Conservation (phyloP, 768 basidiomycete species). For the Macrolepiota fuliginosa region DNA sequence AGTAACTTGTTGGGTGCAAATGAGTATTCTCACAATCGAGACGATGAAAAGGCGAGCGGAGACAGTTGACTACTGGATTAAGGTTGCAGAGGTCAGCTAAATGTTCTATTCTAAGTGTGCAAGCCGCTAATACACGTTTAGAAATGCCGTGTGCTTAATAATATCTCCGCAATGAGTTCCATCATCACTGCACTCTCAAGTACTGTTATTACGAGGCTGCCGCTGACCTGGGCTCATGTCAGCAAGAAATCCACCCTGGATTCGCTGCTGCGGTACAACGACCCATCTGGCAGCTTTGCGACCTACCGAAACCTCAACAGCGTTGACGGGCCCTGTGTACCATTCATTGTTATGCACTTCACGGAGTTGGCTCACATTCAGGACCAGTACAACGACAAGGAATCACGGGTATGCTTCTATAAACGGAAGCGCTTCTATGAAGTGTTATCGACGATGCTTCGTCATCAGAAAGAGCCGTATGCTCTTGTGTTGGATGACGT, state of each 20-base stretch:
- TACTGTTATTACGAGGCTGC: conserved; percentile 52
- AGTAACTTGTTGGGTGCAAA: conserved; percentile 65
- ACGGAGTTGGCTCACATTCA: conserved; percentile 56
- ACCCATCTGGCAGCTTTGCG: conserved; percentile 56
- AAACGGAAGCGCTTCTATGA: conserved; percentile 59
- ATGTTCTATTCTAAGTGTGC: background rate
- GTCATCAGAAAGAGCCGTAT: conserved; percentile 54
- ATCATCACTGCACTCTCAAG: conserved; percentile 63
- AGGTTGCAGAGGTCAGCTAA: conserved; percentile 66
- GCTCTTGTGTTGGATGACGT: conserved; percentile 44
- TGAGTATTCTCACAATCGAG: conserved; percentile 53
- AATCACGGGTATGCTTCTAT: conserved; percentile 44
- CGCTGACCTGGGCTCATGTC: conserved; percentile 67
- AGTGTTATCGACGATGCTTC: conserved; percentile 51
- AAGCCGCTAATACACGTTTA: conserved; percentile 22
- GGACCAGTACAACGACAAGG: conserved; percentile 46
- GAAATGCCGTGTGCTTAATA: conserved; percentile 65
- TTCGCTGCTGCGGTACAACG: conserved; percentile 50
- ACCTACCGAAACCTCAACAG: conserved; percentile 49
- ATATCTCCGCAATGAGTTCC: conserved; percentile 67
- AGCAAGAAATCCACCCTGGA: conserved; percentile 49
- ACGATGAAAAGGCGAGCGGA: conserved; percentile 52
- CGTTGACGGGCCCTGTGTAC: conserved; percentile 61
- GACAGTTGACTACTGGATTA: conserved; percentile 72
- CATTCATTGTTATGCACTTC: conserved; percentile 63